These are phyloP conservation scores for Aspergillus unguis DNA, from an alignment of 2,329 filamentous ascomycete genomes.

Conservation along the genomic window DNA sequence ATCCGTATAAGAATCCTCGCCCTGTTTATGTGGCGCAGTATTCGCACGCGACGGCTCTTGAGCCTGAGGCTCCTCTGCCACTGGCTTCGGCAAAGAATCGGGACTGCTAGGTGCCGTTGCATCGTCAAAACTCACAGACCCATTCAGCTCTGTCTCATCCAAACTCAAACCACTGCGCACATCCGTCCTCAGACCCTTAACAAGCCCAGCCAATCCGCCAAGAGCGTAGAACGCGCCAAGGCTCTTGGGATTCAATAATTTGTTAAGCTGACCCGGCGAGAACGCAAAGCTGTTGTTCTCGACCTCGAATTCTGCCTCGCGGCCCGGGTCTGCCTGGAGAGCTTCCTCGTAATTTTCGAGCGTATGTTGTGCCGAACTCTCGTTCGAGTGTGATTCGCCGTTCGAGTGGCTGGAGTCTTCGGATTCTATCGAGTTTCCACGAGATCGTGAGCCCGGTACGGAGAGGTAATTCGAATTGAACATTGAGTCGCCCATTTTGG, in stretches of 20 bases:
- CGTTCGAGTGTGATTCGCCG: constrained; percentile 52
- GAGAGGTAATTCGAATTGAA: constrained; percentile 57
- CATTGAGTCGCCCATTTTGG: constrained; percentile 50
- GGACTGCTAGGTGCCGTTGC: constrained; percentile 37
- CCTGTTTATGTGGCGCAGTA: constrained; percentile 20
- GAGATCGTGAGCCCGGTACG: constrained; percentile 61
- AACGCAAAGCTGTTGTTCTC: constrained; percentile 70
- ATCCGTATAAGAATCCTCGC: constrained; percentile 52
- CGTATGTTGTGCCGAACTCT: constrained; percentile 43
- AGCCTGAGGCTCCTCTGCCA: constrained; percentile 18
- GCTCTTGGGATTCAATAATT: constrained; percentile 77
- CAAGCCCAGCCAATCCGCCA: constrained; percentile 68
- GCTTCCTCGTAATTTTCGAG: constrained; percentile 61
- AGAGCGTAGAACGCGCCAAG: constrained; percentile 70
- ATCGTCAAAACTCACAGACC: constrained; percentile 66
- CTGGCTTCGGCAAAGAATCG: constrained; percentile 27
- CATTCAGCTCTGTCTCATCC: constrained; percentile 65
- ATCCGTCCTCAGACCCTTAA: constrained; percentile 69
- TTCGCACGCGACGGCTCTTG: constrained; percentile 10
- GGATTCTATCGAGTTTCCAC: constrained; percentile 64
- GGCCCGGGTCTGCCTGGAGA: constrained; percentile 66
- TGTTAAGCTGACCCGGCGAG: constrained; percentile 68
- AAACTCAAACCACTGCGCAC: constrained; percentile 62
- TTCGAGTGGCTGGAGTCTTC: constrained; percentile 54
- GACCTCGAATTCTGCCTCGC: constrained; percentile 65